Base-by-base conservation (phyloP, 1,284 basidiomycete genomes). In the Ustilago lituana region DNA sequence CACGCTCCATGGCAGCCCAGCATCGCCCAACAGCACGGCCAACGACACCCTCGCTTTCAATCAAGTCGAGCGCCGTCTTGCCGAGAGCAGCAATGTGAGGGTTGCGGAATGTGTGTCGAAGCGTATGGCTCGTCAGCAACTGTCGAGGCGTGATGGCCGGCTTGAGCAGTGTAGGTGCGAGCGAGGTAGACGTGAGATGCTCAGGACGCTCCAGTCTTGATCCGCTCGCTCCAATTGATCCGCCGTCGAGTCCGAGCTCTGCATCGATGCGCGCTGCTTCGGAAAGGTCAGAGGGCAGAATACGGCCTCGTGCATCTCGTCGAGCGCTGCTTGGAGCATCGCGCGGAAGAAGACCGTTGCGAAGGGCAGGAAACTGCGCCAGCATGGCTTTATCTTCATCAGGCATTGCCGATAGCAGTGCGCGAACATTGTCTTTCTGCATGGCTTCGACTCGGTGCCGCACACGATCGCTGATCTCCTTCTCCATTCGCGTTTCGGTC, bases 51-150 rank as follows among this genome's bases (percentile, higher is more conserved):
- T 82, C 80, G 48, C 78, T 80, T 45, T 81, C 80, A 31, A 74
- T 59, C 33, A 82, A 54, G 37, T 82, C 79, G n/a, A 81, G 59
- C 6, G 80, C 79, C 22, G 80, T 81, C 57, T 78, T 77, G 53
- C 72, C 73, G 4, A 82, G 57, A 1, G 79, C 77, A 4, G 67
- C 71, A 33, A 82, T 75, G 65, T 82, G 80, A 22, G 79, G 77
- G 43, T 82, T 81, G 29, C 73, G 63, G 58, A 82, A 82, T 5
- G 73, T 81, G 47, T 81, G 80, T 17, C 71, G 71, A 24, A 82
- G 70, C 22, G 78, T 76, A 32, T 76, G 74, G 48, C 74, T 77
- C n/a, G 74, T 65, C 35, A 82, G 61, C 35, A 82, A 43, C 35
- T 64, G 72, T 4, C 74, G 64, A 15, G 80, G 65, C 7, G 73